Evolutionary conservation across 2,329 filamentous ascomycete species (phyloP), one percentile per base, ranked within the genome.

Genomic region (Rugonectria rugulosa): DNA sequence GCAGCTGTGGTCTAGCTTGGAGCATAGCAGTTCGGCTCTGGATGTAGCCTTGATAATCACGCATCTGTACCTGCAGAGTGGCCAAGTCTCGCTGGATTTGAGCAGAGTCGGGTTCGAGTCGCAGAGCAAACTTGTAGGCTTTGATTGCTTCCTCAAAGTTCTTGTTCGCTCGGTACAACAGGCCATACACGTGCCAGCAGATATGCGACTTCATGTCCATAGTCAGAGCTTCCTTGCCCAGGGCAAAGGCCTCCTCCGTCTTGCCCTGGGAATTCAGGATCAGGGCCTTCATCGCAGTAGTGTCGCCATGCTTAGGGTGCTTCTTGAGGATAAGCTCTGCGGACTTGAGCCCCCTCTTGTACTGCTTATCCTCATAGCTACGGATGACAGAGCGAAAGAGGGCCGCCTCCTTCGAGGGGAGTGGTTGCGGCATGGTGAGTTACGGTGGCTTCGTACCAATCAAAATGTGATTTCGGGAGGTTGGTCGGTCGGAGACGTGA

Each of bases 141-240:
- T 98, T 98, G 79, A 97, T 97, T 9, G 96, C 94, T 78, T 98
- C 95, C 74, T 98, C 95, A 68, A 96, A 98, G 77, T 99, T 98
- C 83, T 98, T 98, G 71, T 90, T 89, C 43, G 91, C 89, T 46
- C 94, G 88, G 77, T 96, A 98, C 45, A 99, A 83, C 65, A 99
- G 78, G 26, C 96, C 95, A 74, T 98, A 99, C 58, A 99, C 95
- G 76, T 99, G 96, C 95, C 95, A 99, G 81, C 93, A 98, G 69
- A 99, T 93, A 77, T 98, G 94, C 69, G 93, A 97, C 80, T 96
- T 97, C 93, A 99, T 98, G 74, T 98, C 93, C 69, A 93, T 92
- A 64, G 89, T 92, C 67, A 99, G 82, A 27, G 96, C 95, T 63
- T 92, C 85, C 78, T 97, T 99, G 70, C 91, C 94, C 56, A 99